Evolutionary conservation across 495 filamentous ascomycete species (phyloP), one percentile per base, ranked within the genome.

Genomic region (Bathelium albidoporum): DNA sequence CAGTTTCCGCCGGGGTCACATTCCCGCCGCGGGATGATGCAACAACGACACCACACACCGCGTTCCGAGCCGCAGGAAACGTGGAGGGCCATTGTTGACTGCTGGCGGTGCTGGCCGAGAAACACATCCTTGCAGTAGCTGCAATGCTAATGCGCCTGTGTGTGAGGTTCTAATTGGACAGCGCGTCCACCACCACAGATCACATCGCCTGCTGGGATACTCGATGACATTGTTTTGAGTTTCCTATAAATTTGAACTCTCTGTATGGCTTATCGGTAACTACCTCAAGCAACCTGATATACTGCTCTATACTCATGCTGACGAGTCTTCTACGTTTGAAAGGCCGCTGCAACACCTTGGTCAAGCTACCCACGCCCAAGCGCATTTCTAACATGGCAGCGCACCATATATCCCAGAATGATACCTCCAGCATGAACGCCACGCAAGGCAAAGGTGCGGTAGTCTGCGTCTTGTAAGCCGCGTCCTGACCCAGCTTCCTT

Each of bases 381-480:
- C 9, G 22, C 29, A 9, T 55, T 16, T 55, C 49, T 55, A 55
- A 55, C 29, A 55, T 55, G 49, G 49, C 49, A 55, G 49, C 49
- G 10, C 0, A n/a, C 9, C 26, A 24, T 16, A 11, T 7, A n/a
- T 55, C 24, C 22, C 49, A 55, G 22, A 9, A 55, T 29, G 49
- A 29, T 29, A 20, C 24, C 24, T 29, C 29, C 55, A 36, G 20
- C 39, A 39, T 65, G 14, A 64, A 61, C 34, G 66, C 72, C n/a
- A 72, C 68, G 11, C 73, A 73, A 67, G 76, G 70, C 60, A 73
- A 73, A 67, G 76, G 70, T 59, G 79, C 79, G 63, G 83, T 80
- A 63, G 83, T 89, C 71, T 87, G 85, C 72, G 87, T 90, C 65
- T 90, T 89, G 74, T 74, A 67, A 60, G 74, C 67, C 10, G 36